Evolutionary conservation across 148 eudicot species (phyloP), one percentile per base, ranked within the genome.

Genomic region (Diospyros lotus): DNA sequence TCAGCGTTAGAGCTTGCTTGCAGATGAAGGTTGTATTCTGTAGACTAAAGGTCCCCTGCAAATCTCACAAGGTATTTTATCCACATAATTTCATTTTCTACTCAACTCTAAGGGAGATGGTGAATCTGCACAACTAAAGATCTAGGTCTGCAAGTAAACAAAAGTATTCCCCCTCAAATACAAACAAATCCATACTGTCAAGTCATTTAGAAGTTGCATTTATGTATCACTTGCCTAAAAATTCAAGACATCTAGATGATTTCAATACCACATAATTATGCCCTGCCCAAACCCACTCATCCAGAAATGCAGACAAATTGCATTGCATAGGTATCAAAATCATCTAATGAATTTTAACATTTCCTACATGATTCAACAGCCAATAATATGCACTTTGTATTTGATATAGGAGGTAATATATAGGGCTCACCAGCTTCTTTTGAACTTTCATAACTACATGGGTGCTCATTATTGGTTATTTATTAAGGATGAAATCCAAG

Each of bases 21-120:
- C 80, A 60, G 77, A 58, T 51, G 70, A n/a, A 77, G 77, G 72
- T 66, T 58, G 79, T 73, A 84, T 77, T 72, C 84, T 88, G 82
- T 83, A 76, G 73, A 82, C 87, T 46, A 69, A 45, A 4, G 17
- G 73, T 68, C 70, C 50, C 42, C 79, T 75, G 73, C 75, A 58
- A 59, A 54, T 58, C 39, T 70, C 63, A 3, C 80, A 68, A 28
- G 69, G 58, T 56, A 58, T 69, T 64, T 61, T 75, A 14, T 39
- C 67, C 7, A 54, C 66, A 55, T 64, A 38, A 4, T 53, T 77
- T 58, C 75, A 61, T 69, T 64, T 73, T 15, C 58, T 51, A 68
- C 61, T 45, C 28, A 51, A 54, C 51, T 46, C 76, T 68, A 76
- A 43, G 44, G n/a, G 38, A 45, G 70, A 81, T 40, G 42, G 52